These are phyloP conservation scores for Scleroderma bovista DNA, from an alignment of 768 basidiomycete species.

Conservation along the genomic window DNA sequence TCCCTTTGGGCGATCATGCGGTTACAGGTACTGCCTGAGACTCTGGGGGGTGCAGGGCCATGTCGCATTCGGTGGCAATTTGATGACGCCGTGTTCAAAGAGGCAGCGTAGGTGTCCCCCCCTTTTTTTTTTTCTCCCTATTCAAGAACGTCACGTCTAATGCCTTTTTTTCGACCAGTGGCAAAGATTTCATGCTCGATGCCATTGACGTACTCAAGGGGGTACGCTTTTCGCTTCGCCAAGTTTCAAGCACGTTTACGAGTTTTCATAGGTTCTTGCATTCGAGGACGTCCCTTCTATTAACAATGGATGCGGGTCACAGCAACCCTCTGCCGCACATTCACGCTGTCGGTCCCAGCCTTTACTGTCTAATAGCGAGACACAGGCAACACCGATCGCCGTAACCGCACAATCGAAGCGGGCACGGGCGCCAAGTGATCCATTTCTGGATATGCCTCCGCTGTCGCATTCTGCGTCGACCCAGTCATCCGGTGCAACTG, in stretches of 20 bases:
- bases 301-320: conserved; percentile 29
- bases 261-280: conserved; percentile 45
- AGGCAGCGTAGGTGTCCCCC: conserved; percentile 60
- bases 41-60: conserved; percentile 74
- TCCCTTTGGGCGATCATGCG: conserved; percentile 73
- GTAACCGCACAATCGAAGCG: conserved; percentile 52
- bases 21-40: conserved; percentile 73
- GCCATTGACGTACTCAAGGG: conserved; percentile 89
- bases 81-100: conserved; percentile 92
- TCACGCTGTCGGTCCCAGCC: conserved; percentile 55
- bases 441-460: conserved; percentile 69
- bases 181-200: conserved; percentile 92
- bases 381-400: conserved; percentile 31
- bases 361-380: conserved; percentile 29
- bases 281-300: conserved; percentile 62
- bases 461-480: conserved; percentile 54
- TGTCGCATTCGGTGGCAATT: conserved; percentile 82
- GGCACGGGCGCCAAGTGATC: conserved; percentile 70
- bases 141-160: background rate
- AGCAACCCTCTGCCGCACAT: conserved; percentile 39
- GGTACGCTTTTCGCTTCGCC: conserved; percentile 40
- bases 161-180: conserved; percentile 43
- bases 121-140: background rate
- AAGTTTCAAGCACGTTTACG: conserved; percentile 8
- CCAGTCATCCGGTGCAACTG: conserved; percentile 33